Evolutionary conservation across 2,329 filamentous ascomycete species (phyloP).

Genomic region (Tolypocladium nubicola): DNA sequence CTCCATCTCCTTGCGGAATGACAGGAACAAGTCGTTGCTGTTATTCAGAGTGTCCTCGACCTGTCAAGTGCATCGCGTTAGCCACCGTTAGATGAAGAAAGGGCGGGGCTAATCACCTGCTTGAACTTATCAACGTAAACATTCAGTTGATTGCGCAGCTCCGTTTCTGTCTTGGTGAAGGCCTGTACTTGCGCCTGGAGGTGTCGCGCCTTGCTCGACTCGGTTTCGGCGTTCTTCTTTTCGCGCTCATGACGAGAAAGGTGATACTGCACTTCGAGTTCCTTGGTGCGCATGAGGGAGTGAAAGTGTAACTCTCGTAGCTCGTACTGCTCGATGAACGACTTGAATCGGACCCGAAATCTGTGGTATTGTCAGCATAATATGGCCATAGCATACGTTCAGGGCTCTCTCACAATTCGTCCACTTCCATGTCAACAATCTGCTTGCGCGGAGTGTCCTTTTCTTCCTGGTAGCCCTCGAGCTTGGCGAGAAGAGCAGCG

Average conservation of each 20-base stretch:
- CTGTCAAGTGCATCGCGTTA: slow-evolving; percentile 33
- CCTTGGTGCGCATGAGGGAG: slow-evolving; percentile 83
- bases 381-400: neutral
- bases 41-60: slow-evolving; percentile 98
- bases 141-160: slow-evolving; percentile 88
- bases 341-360: slow-evolving; percentile 81
- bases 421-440: slow-evolving; percentile 75
- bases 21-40: slow-evolving; percentile 93
- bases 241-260: slow-evolving; percentile 82
- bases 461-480: slow-evolving; percentile 80
- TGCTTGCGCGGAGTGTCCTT: slow-evolving; percentile 75
- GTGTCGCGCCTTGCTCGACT: slow-evolving; percentile 69
- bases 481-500: slow-evolving; percentile 67
- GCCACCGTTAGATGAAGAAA: neutral
- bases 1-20: slow-evolving; percentile 98
- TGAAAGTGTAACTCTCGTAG: slow-evolving; percentile 91
- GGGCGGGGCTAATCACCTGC: slow-evolving; percentile 56
- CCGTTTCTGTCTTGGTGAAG: slow-evolving; percentile 91
- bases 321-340: slow-evolving; percentile 93
- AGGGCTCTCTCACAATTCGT: slow-evolving; percentile 61
- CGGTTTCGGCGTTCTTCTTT: slow-evolving; percentile 76
- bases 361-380: slow-evolving; percentile 29
- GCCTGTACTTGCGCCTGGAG: slow-evolving; percentile 87
- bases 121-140: slow-evolving; percentile 99
- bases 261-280: slow-evolving; percentile 89